phyloP scores from a whole-genome alignment of 1,139 yeast genomes.

The Dujonia santamariae region DNA sequence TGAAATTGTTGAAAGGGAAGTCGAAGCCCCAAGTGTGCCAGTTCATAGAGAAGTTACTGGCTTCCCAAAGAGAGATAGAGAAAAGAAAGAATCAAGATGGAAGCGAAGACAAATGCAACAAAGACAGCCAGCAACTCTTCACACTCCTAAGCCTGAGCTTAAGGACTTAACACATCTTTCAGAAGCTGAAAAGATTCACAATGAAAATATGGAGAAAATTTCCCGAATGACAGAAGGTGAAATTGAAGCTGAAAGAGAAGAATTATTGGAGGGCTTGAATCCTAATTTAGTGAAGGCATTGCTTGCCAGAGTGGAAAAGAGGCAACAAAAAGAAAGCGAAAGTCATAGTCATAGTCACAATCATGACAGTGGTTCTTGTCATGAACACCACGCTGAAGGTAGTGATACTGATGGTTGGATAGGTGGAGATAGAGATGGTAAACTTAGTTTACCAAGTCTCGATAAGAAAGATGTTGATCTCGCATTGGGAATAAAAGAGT shows the following conservation, averaged over 20 bases:
- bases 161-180: constrained; percentile 16
- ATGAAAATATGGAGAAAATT: constrained; percentile 67
- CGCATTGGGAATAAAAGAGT: constrained; percentile 31
- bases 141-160: constrained; percentile 1
- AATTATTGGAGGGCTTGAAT: constrained; percentile 62
- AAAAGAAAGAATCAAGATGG: constrained; percentile 24
- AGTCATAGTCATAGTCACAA: constrained; percentile 43
- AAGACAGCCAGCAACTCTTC: background rate
- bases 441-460: constrained; percentile 12
- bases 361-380: constrained; percentile 50
- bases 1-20: constrained; percentile 71
- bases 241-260: constrained; percentile 62
- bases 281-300: constrained; percentile 65
- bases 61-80: constrained; percentile 38
- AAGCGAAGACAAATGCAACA: constrained; percentile 13
- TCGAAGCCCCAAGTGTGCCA: constrained; percentile 34
- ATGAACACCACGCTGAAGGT: constrained; percentile 68
- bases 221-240: constrained; percentile 66
- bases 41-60: constrained; percentile 26
- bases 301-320: constrained; percentile 37
- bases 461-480: constrained; percentile 37
- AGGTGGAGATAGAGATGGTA: constrained; percentile 53
- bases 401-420: constrained; percentile 58
- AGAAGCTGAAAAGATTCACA: constrained; percentile 73
- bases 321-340: constrained; percentile 21